Conservation (phyloP, 768 basidiomycete genomes). For the Terana coerulea region DNA sequence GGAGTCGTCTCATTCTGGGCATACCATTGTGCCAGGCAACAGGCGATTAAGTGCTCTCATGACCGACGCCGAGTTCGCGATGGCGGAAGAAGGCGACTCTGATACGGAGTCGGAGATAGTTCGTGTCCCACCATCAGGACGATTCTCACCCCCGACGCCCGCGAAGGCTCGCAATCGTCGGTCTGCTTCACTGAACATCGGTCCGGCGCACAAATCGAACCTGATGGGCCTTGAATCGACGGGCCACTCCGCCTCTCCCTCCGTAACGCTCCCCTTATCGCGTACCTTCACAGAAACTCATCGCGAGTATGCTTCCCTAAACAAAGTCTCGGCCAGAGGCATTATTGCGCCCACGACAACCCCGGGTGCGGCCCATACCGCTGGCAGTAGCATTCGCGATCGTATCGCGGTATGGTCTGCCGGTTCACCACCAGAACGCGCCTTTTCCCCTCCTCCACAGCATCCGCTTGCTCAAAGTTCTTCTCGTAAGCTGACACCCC, state of each 20-base stretch:
- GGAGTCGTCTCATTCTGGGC: slow-evolving; percentile 69
- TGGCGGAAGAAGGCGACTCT: slow-evolving; percentile 56
- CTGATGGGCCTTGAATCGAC: slow-evolving; percentile 3
- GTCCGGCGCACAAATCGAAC: slow-evolving; percentile 22
- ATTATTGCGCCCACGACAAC: slow-evolving; percentile 37
- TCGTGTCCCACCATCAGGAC: slow-evolving; percentile 14
- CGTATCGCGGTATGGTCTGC: slow-evolving; percentile 45
- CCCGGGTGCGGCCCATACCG: slow-evolving; percentile 27
- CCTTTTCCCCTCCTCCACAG: slow-evolving; percentile 19
- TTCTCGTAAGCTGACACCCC: neutral
- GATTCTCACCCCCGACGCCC: slow-evolving; percentile 41
- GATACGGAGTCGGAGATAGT: slow-evolving; percentile 16
- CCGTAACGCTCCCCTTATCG: neutral
- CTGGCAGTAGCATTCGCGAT: slow-evolving; percentile 42
- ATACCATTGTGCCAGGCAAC: slow-evolving; percentile 64
- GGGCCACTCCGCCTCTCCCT: slow-evolving; percentile 1
- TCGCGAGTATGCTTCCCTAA: slow-evolving; percentile 31
- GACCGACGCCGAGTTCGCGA: slow-evolving; percentile 62
- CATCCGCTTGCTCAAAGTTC: slow-evolving; percentile 13
- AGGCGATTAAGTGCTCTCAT: slow-evolving; percentile 67
- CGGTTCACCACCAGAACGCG: slow-evolving; percentile 14
- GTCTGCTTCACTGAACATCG: slow-evolving; percentile 61
- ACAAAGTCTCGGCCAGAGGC: slow-evolving; percentile 38
- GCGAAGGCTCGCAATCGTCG: slow-evolving; percentile 51
- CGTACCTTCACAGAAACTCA: neutral